phyloP scores from a whole-genome alignment of 2,329 filamentous ascomycete species.

The Ceratocystis lukuohia region DNA sequence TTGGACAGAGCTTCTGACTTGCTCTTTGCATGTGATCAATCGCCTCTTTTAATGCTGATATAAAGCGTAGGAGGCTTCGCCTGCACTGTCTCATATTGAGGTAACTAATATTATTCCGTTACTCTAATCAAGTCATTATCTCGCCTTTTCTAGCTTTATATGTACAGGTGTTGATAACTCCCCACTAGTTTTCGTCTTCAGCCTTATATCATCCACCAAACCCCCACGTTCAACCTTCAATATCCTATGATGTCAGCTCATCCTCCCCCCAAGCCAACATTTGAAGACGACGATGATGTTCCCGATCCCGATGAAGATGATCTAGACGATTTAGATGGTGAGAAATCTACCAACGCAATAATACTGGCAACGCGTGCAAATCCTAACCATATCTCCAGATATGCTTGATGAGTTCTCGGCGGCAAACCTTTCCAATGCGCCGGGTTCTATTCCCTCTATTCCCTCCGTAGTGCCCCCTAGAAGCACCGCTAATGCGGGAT shows the following conservation, averaged over 20 bases:
- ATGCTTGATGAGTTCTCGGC: slow-evolving; percentile 84
- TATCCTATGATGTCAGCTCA: slow-evolving; percentile 4
- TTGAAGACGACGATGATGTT: slow-evolving; percentile 38
- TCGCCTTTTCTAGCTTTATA: not conserved
- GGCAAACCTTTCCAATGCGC: slow-evolving; percentile 21
- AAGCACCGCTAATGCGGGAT: slow-evolving; percentile 9
- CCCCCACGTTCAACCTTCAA: not conserved
- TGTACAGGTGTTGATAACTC: not conserved
- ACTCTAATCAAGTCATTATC: not conserved
- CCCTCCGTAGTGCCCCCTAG: slow-evolving; percentile 32
- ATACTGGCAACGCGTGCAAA: not conserved
- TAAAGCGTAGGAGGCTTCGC: not conserved
- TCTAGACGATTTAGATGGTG: slow-evolving; percentile 81
- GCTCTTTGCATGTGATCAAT: slow-evolving; percentile 1
- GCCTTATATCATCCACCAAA: not conserved
- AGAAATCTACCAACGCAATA: slow-evolving; percentile 20
- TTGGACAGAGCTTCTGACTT: not conserved
- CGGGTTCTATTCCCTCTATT: slow-evolving; percentile 4
- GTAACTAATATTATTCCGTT: not conserved
- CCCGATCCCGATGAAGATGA: slow-evolving; percentile 90
- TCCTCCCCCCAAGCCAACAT: slow-evolving; percentile 19
- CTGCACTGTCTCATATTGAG: not conserved
- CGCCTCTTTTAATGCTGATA: not conserved
- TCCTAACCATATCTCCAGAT: slow-evolving; percentile 40
- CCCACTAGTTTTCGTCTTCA: not conserved